phyloP scores from a whole-genome alignment of 202 grass and related monocot genomes.

The Carex sylvatica region DNA sequence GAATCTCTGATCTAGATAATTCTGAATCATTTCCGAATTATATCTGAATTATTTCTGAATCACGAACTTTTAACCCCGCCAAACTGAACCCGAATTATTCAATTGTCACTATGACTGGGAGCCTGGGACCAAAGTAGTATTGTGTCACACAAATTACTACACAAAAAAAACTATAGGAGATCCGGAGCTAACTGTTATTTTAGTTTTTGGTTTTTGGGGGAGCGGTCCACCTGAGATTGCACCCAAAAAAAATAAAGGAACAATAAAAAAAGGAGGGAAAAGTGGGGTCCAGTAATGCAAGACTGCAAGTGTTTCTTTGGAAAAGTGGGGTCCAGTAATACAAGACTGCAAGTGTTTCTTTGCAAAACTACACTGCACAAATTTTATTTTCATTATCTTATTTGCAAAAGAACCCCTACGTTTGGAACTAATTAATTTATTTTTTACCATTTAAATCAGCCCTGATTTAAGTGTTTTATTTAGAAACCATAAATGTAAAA shows the following conservation, averaged over 20 bases:
- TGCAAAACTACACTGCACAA: background rate
- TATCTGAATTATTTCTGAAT: too few species aligned
- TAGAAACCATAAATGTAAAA: too few species aligned
- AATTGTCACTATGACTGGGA: too few species aligned
- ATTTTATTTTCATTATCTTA: background rate
- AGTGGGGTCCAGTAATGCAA: background rate
- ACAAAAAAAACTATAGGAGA: background rate
- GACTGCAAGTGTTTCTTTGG: background rate
- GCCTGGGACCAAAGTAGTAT: background rate
- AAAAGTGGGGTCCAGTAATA: background rate
- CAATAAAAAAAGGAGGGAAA: background rate
- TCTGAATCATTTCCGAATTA: too few species aligned
- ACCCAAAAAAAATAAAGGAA: background rate
- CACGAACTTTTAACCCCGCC: too few species aligned
- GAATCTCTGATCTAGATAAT: too few species aligned
- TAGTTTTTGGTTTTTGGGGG: background rate
- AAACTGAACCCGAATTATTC: too few species aligned
- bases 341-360: conserved; percentile 1
- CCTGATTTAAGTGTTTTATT: too few species aligned
- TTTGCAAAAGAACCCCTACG: background rate
- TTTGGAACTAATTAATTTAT: background rate
- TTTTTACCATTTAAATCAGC: background rate
- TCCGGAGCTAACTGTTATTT: background rate
- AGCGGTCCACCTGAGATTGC: conserved; percentile 15
- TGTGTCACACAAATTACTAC: background rate